Evolutionary conservation across 352 stramenopile species (phyloP).

Genomic region (Globisporangium recalcitrans): DNA sequence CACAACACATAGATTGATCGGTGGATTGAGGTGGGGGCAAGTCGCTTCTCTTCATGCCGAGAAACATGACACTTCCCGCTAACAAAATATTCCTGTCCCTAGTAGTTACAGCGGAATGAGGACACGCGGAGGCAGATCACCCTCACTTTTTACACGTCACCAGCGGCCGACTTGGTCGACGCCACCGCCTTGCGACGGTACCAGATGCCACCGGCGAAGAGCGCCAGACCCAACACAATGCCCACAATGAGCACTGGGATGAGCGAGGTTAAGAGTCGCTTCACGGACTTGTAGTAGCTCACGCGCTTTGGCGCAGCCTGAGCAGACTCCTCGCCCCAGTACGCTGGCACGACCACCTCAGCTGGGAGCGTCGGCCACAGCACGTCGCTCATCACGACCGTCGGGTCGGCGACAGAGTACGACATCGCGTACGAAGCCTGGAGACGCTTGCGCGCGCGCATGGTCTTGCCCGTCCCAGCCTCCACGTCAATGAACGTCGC

Average conservation of each 20-base stretch:
- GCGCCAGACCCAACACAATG: slow-evolving; percentile 36
- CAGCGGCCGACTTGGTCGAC: slow-evolving; percentile 15
- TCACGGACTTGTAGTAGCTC: slow-evolving; percentile 50
- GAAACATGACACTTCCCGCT: neutral
- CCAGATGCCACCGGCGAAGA: slow-evolving; percentile 39
- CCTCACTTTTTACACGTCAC: slow-evolving; percentile 18
- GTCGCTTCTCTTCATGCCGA: slow-evolving; percentile 1
- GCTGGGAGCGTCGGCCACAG: slow-evolving; percentile 44
- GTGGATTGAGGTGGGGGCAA: neutral
- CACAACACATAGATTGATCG: slow-evolving; percentile 4
- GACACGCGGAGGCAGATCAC: no score
- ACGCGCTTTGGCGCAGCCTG: slow-evolving; percentile 33
- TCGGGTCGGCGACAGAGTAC: slow-evolving; percentile 24
- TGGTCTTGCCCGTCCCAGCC: slow-evolving; percentile 61
- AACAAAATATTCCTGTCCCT: slow-evolving; percentile 5
- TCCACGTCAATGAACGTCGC: slow-evolving; percentile 61
- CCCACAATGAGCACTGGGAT: slow-evolving; percentile 59
- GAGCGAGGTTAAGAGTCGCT: slow-evolving; percentile 43
- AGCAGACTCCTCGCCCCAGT: slow-evolving; percentile 52
- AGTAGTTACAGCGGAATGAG: slow-evolving; percentile 3
- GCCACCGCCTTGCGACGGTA: slow-evolving; percentile 27
- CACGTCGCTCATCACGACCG: slow-evolving; percentile 54
- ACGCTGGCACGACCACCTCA: slow-evolving; percentile 55
- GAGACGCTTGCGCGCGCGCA: slow-evolving; percentile 62
- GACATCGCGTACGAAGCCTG: slow-evolving; percentile 58